Evolutionary conservation across 768 basidiomycete genomes (phyloP), one percentile per base, ranked within the genome.

Genomic region (Suillus brevipes): DNA sequence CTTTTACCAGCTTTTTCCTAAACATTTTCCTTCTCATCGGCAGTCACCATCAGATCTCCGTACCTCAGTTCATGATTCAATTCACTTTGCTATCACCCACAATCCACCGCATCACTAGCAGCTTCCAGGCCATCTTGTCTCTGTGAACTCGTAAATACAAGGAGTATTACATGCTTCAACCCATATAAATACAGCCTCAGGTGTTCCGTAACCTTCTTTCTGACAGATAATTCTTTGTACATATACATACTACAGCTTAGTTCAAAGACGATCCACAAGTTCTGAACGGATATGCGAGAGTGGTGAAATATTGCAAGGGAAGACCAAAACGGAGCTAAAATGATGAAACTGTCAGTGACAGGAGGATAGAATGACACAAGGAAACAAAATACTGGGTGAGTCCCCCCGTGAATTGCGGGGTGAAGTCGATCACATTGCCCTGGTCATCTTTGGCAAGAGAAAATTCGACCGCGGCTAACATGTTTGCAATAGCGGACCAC

Each of bases 401-500:
- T 55, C 62, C 64, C n/a, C 5, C 34, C 16, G 52, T 37, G 13
- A 63, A 56, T 34, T 63, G 31, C 2, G 64, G 64, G 8, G 31
- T 55, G 23, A 65, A 42, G 14, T 65, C n/a, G 6, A 65, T 65
- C 53, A 37, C 18, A 6, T 38, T 23, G 28, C 65, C 65, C 25
- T 64, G 40, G 16, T 64, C 63, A 38, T 64, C 65, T 9, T 42
- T 28, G 20, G 65, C 53, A 10, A 25, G 37, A 16, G 43, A 43
- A 16, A 65, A 45, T 3, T 40, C 40, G n/a, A 65, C 14, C 9
- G 55, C 58, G 18, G 65, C 64, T 20, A 65, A 40, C 49, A 65
- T 37, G n/a, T 53, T 45, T n/a, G 34, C 65, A 36, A 65, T 57
- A 20, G 52, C 62, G 9, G 31, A 53, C 65, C 65, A 65, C 16